These are phyloP conservation scores for Vinca minor DNA, from an alignment of 257 asterid genomes.

Conservation along the genomic window DNA sequence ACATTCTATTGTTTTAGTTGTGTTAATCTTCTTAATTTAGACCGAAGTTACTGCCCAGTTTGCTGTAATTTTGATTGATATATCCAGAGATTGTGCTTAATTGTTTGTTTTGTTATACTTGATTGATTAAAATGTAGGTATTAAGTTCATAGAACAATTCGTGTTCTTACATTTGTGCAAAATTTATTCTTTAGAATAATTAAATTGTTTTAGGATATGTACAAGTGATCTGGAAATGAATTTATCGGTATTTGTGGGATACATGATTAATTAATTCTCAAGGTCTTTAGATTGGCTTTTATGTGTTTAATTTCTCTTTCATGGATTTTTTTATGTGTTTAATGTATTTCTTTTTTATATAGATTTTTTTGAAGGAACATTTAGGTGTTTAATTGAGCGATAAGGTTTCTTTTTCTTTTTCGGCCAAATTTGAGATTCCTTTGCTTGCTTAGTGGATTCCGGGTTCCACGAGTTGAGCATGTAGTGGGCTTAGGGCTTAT, in stretches of 20 bases:
- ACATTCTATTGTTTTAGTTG: background rate
- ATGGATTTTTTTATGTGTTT: no score
- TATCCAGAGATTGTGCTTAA: background rate
- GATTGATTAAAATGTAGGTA: background rate
- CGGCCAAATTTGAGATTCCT: background rate
- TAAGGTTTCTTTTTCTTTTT: background rate
- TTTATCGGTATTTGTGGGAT: background rate
- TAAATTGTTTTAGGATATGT: background rate
- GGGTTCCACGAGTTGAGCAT: background rate
- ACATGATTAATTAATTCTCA: background rate
- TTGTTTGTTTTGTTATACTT: background rate
- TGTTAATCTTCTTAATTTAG: background rate
- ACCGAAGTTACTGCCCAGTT: background rate
- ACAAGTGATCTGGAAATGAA: background rate
- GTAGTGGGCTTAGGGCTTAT: background rate
- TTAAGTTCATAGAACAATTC: background rate
- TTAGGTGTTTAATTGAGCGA: background rate
- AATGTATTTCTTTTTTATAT: no score
- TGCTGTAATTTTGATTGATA: background rate
- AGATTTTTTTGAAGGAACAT: no score
- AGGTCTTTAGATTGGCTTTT: slow-evolving; percentile 1
- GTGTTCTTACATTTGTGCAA: background rate
- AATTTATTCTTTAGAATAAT: background rate
- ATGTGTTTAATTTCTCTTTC: background rate
- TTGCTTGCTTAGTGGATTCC: background rate